phyloP scores from a whole-genome alignment of 257 asterid genomes.

The Nicotiana paniculata region DNA sequence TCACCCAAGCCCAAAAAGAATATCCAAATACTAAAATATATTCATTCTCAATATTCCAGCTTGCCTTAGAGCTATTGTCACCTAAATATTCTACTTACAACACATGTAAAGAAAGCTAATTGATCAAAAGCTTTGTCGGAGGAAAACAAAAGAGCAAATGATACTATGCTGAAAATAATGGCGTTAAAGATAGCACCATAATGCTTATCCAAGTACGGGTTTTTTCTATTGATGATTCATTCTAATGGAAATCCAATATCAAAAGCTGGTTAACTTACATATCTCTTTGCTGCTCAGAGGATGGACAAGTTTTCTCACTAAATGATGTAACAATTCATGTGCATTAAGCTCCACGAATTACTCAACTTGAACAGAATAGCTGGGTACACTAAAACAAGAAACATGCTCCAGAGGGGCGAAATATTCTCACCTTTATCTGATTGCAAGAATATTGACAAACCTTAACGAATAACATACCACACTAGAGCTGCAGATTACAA shows the following conservation, averaged over 20 bases:
- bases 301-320: neutral
- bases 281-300: neutral
- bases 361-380: neutral
- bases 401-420: neutral
- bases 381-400: neutral
- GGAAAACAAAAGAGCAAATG: neutral
- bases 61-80: neutral
- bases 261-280: neutral
- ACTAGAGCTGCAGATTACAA: conserved; percentile 76
- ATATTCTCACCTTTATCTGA: conserved; percentile 21
- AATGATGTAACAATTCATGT: neutral
- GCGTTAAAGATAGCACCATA: neutral
- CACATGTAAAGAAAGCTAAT: neutral
- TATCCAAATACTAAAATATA: neutral
- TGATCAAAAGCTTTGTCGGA: neutral
- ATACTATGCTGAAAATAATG: neutral
- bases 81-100: neutral
- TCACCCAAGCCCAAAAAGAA: neutral
- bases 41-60: neutral
- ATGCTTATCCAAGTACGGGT: neutral
- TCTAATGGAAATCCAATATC: neutral
- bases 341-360: neutral
- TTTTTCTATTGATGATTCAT: neutral
- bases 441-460: conserved; percentile 60
- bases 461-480: conserved; percentile 62